Conservation (phyloP, 2,329 filamentous ascomycete species). For the Salinomyces thailandicus region DNA sequence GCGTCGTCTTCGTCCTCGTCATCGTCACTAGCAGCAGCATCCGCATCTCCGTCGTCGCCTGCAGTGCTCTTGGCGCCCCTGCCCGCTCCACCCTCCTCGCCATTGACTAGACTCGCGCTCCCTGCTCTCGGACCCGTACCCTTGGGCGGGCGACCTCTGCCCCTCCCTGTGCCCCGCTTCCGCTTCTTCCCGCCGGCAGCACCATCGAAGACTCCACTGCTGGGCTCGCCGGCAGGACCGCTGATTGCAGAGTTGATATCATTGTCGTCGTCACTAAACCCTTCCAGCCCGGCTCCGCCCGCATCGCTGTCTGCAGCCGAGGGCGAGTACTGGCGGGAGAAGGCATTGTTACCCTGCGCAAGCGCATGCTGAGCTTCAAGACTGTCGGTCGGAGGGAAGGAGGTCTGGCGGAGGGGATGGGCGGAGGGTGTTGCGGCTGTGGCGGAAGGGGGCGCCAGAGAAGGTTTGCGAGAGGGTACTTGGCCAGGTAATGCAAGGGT, state of each 20-base stretch:
- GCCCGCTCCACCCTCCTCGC: constrained; percentile 23
- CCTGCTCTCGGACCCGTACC: constrained; percentile 6
- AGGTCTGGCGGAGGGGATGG: constrained; percentile 69
- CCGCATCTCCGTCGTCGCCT: constrained; percentile 28
- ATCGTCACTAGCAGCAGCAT: constrained; percentile 32
- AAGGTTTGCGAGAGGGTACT: constrained; percentile 57
- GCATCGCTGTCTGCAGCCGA: constrained; percentile 9
- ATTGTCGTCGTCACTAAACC: constrained; percentile 26
- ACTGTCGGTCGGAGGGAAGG: constrained; percentile 54
- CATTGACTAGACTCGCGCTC: constrained; percentile 18
- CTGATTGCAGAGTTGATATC: constrained; percentile 25
- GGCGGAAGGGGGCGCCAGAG: constrained; percentile 43
- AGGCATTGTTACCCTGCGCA: constrained; percentile 9
- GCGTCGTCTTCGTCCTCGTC: constrained; percentile 44
- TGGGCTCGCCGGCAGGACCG: constrained; percentile 29
- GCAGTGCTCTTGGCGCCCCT: constrained; percentile 10
- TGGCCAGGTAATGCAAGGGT: constrained; percentile 42
- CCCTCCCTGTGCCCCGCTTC: constrained; percentile 20
- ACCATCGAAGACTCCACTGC: neutral
- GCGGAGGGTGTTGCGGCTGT: constrained; percentile 34
- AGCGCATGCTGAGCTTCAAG: constrained; percentile 40
- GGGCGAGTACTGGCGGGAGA: constrained; percentile 17
- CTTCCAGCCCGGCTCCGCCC: constrained; percentile 16
- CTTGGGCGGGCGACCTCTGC: constrained; percentile 17
- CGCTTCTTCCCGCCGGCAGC: constrained; percentile 21